phyloP scores from a whole-genome alignment of 768 basidiomycete genomes.

The Serendipita indica region DNA sequence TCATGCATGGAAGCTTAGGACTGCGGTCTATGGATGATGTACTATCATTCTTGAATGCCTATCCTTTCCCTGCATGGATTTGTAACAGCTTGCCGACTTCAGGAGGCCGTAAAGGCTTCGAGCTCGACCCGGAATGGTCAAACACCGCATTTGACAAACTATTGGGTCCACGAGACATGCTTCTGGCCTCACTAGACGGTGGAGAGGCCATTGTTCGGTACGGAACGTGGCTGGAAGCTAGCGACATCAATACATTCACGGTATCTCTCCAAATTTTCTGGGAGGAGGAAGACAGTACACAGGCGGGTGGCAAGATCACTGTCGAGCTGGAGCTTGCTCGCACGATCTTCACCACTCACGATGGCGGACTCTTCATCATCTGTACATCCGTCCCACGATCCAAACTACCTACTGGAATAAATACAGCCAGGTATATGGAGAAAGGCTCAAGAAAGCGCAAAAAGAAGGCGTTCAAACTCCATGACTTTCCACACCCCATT shows the following conservation, averaged over 20 bases:
- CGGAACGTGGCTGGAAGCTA: not conserved
- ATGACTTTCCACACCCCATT: not conserved
- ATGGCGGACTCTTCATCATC: not conserved
- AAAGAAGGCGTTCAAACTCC: not conserved
- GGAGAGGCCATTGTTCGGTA: too few relatives aligned
- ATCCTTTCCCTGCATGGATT: constrained; percentile 3
- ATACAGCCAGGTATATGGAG: not conserved
- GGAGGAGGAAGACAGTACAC: not conserved
- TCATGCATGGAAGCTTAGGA: too few relatives aligned
- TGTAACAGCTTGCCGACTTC: not conserved
- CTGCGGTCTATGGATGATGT: too few relatives aligned
- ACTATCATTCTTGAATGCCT: not conserved
- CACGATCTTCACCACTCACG: not conserved
- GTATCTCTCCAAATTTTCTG: not conserved
- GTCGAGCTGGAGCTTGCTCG: not conserved
- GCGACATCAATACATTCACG: not conserved
- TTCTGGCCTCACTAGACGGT: not conserved
- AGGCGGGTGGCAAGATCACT: too few relatives aligned
- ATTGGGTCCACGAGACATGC: not conserved
- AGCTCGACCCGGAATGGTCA: not conserved
- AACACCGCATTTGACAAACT: not conserved
- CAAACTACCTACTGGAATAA: not conserved
- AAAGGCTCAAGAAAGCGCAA: not conserved
- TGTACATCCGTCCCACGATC: not conserved
- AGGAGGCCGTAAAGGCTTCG: not conserved